These are phyloP conservation scores for Fonsecaea pedrosoi DNA, from an alignment of 2,329 filamentous ascomycete genomes.

Conservation along the genomic window DNA sequence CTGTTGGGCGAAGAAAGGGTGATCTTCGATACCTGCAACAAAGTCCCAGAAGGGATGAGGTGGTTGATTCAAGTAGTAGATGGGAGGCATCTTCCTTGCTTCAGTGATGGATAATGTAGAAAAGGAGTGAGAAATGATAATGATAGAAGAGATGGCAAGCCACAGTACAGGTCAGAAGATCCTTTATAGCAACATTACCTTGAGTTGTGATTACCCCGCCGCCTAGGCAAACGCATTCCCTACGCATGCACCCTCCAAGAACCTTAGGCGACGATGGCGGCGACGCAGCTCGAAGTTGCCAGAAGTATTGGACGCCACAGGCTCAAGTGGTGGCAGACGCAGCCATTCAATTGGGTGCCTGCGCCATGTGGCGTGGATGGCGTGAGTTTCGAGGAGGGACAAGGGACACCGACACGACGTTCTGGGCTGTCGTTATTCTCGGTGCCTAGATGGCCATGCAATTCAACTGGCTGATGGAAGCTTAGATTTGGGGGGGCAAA, in stretches of 20 bases:
- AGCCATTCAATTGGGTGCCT: not conserved
- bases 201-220: slow-evolving; percentile 22
- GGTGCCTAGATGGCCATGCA: slow-evolving; percentile 9
- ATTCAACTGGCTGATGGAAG: not conserved
- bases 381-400: not conserved
- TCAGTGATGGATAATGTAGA: slow-evolving; percentile 9
- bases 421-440: not conserved
- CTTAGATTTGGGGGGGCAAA: not conserved
- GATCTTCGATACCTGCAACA: slow-evolving; percentile 57
- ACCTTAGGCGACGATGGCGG: slow-evolving; percentile 24
- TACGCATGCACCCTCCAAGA: slow-evolving; percentile 8
- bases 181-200: slow-evolving; percentile 24
- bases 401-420: not conserved
- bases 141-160: slow-evolving; percentile 7
- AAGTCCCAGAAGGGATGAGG: slow-evolving; percentile 63
- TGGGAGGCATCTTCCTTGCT: slow-evolving; percentile 57
- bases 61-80: slow-evolving; percentile 54
- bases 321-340: not conserved
- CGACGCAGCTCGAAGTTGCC: slow-evolving; percentile 32
- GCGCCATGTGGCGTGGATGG: slow-evolving; percentile 7
- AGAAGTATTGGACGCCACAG: slow-evolving; percentile 26
- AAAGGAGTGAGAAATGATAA: not conserved
- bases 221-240: slow-evolving; percentile 35
- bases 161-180: slow-evolving; percentile 2
- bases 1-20: slow-evolving; percentile 54